These are phyloP conservation scores for Lipomyces chichibuensis DNA, from an alignment of 805 yeast species.

Conservation along the genomic window DNA sequence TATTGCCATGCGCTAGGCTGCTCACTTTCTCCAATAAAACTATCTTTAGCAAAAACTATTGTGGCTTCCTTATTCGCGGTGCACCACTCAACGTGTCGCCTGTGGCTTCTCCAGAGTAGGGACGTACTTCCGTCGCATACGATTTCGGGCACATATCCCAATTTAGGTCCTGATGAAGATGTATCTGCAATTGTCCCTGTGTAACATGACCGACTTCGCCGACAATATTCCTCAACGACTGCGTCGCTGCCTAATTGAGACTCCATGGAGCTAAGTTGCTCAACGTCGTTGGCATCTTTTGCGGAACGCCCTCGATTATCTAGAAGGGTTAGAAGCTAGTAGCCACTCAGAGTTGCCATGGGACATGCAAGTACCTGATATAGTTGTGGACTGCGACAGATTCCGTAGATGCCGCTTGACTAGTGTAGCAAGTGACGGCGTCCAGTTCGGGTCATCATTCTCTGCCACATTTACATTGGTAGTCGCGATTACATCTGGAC, in stretches of 20 bases:
- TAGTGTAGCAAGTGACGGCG: conserved; percentile 1
- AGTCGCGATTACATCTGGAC: background rate
- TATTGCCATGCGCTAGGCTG: background rate
- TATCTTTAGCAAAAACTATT: background rate
- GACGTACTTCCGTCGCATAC: background rate
- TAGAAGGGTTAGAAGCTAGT: background rate
- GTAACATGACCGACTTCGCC: background rate
- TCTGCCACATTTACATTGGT: background rate
- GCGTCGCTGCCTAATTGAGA: background rate
- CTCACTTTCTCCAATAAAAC: background rate
- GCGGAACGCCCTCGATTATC: background rate
- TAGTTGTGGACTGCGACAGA: conserved; percentile 7
- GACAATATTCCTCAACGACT: background rate
- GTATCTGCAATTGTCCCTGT: background rate
- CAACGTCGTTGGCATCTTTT: background rate
- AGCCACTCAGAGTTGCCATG: background rate
- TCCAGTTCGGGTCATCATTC: background rate
- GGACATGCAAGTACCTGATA: background rate
- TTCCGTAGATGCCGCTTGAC: conserved; percentile 15
- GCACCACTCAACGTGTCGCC: background rate
- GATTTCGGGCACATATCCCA: background rate
- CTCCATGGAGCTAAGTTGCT: background rate
- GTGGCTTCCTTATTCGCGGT: background rate
- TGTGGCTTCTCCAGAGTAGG: background rate
- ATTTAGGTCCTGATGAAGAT: background rate